phyloP scores from a whole-genome alignment of 108 stramenopile species.

The Cafeteria roenbergensis region DNA sequence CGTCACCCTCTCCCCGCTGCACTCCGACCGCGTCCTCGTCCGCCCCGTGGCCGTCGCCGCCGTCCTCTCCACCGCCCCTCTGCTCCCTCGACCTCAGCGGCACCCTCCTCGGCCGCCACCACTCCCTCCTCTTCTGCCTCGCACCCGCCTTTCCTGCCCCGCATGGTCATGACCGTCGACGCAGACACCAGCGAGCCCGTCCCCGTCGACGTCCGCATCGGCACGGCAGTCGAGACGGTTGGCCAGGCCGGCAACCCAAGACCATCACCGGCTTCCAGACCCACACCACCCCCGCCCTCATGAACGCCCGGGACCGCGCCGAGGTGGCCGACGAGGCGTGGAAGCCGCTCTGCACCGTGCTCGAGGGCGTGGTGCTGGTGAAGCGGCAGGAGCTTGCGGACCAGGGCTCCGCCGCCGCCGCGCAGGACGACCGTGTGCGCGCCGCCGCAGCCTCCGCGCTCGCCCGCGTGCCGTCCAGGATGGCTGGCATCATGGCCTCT shows the following conservation, averaged over 20 bases:
- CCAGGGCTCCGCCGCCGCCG: too few relatives aligned
- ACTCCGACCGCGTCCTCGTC: conserved; percentile 86
- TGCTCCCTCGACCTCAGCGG: conserved; percentile 75
- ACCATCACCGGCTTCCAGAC: conserved; percentile 99
- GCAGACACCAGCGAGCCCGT: conserved; percentile 59
- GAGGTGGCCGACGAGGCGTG: conserved; percentile 84
- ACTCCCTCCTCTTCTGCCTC: conserved; percentile 84
- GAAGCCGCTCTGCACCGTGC: conserved; percentile 59
- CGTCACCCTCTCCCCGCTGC: conserved; percentile 78
- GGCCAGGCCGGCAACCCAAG: conserved; percentile 98
- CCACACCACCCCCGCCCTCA: conserved; percentile 90
- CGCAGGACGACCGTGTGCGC: background rate
- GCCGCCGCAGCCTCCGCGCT: too few relatives aligned
- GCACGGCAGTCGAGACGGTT: conserved; percentile 98
- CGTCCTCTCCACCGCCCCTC: conserved; percentile 71
- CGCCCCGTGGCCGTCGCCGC: conserved; percentile 72
- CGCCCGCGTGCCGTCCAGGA: too few relatives aligned
- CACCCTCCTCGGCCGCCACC: conserved; percentile 82
- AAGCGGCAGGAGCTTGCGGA: conserved; percentile 11
- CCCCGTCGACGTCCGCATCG: conserved; percentile 87
- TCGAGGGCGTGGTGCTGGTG: conserved; percentile 90
- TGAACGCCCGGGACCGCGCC: conserved; percentile 78
- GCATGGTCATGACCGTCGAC: conserved; percentile 93
- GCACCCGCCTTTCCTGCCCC: conserved; percentile 87
- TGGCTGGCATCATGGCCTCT: too few relatives aligned